A percentile compares a stretch with the other conserved stretches of the same genome.
Conservation (phyloP, 148 eudicot genomes). For the Dianthus caryophyllus region DNA sequence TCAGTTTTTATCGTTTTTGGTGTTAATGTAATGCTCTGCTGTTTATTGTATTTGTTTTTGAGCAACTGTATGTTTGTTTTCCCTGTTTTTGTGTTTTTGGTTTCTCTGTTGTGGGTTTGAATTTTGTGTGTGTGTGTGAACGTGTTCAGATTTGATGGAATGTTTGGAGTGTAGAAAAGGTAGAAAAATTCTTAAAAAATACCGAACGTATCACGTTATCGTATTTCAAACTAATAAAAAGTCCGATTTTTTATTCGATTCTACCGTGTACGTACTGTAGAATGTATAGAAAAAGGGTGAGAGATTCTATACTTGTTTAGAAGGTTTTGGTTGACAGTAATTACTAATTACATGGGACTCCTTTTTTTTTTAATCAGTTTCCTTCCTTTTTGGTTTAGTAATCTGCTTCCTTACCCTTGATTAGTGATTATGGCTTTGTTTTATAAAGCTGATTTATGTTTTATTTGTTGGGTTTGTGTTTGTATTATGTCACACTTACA, state of each 20-base stretch:
- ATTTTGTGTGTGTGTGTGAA: conserved; percentile 22
- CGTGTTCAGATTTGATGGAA: conserved; percentile 26
- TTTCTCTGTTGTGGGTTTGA: conserved; percentile 21
- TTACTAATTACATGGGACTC: not conserved
- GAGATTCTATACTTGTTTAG: conserved; percentile 68
- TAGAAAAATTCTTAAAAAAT: too few species aligned
- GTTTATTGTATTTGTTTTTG: not conserved
- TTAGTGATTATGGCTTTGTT: not conserved
- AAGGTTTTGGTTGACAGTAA: conserved; percentile 38
- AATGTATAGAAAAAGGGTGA: not conserved
- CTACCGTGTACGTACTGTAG: not conserved
- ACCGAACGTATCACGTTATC: too few species aligned
- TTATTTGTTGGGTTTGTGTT: conserved; percentile 10
- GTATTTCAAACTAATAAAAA: too few species aligned
- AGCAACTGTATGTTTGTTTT: conserved; percentile 11
- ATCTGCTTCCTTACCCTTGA: conserved; percentile 26
- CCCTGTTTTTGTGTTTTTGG: conserved; percentile 19
- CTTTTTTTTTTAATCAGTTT: conserved; percentile 30
- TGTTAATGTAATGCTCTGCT: conserved; percentile 5
- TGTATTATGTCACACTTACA: not conserved
- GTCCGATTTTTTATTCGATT: not conserved
- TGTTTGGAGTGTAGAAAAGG: too few species aligned
- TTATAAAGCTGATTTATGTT: not conserved
- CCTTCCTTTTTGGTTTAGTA: conserved; percentile 36
- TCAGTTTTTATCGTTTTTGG: not conserved